phyloP scores from a whole-genome alignment of 2,329 filamentous ascomycete species.

The Aspergillus sp. region DNA sequence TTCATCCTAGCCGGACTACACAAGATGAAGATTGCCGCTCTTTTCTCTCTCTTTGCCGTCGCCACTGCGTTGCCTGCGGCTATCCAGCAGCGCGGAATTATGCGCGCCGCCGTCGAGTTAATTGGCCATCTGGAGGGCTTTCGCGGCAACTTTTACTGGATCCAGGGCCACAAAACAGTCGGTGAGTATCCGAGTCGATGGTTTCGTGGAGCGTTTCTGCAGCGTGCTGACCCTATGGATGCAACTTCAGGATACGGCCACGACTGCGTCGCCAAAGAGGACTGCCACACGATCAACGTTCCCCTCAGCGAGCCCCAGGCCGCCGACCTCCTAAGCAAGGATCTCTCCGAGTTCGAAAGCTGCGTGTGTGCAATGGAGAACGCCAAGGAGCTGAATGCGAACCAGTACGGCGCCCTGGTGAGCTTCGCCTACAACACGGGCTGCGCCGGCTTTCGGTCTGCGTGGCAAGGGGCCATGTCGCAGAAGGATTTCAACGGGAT shows the following conservation, averaged over 20 bases:
- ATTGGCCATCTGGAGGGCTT: conserved; percentile 3
- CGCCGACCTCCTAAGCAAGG: conserved; percentile 1
- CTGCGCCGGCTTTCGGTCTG: background rate
- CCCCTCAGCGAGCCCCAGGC: conserved; percentile 3
- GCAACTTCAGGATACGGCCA: conserved; percentile 1
- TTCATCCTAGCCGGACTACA: background rate
- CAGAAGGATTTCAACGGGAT: conserved; percentile 5
- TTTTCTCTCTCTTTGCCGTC: conserved; percentile 2
- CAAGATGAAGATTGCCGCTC: conserved; percentile 7
- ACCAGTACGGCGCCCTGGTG: conserved; percentile 7
- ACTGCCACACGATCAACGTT: background rate
- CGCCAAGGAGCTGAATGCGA: conserved; percentile 7
- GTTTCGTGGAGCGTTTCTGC: background rate
- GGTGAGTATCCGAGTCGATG: background rate
- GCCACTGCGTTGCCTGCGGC: background rate
- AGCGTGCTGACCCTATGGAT: background rate
- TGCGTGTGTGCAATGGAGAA: conserved; percentile 1
- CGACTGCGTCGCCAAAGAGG: conserved; percentile 5
- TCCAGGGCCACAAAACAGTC: conserved; percentile 7
- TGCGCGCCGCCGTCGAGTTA: background rate
- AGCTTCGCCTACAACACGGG: conserved; percentile 8
- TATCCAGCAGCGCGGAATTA: conserved; percentile 2
- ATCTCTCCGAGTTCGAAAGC: conserved; percentile 1
- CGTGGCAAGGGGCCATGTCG: conserved; percentile 4
- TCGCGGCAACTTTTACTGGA: conserved; percentile 2